Conservation (phyloP, 768 basidiomycete species). For the Lactarius evosmus region DNA sequence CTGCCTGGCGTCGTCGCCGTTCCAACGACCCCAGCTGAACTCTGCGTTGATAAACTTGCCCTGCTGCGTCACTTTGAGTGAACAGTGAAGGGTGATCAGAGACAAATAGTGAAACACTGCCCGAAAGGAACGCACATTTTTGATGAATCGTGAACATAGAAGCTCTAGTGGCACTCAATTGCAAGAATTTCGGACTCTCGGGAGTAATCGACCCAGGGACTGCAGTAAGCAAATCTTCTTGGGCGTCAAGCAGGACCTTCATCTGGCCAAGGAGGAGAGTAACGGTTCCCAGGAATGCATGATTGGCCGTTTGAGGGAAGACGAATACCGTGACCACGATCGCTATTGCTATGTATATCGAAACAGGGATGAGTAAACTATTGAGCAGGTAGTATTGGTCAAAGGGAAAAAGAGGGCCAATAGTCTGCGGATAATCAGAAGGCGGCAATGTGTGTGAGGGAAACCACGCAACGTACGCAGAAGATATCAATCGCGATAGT, state of each 20-base stretch:
- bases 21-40: slow-evolving; percentile 47
- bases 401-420: slow-evolving; percentile 51
- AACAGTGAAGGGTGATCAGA: background rate
- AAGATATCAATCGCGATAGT: slow-evolving; percentile 47
- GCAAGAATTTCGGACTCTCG: slow-evolving; percentile 29
- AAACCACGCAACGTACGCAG: slow-evolving; percentile 34
- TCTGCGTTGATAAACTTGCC: slow-evolving; percentile 41
- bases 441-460: background rate
- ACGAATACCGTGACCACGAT: slow-evolving; percentile 44
- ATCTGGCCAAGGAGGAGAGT: slow-evolving; percentile 35
- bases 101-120: background rate
- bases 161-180: slow-evolving; percentile 28
- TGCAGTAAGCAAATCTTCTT: slow-evolving; percentile 35
- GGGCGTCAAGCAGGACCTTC: slow-evolving; percentile 34
- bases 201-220: slow-evolving; percentile 29
- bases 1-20: slow-evolving; percentile 41
- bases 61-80: slow-evolving; percentile 34
- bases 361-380: slow-evolving; percentile 43
- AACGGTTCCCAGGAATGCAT: slow-evolving; percentile 37
- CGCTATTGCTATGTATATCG: slow-evolving; percentile 48
- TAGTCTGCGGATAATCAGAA: slow-evolving; percentile 32
- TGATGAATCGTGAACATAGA: slow-evolving; percentile 33
- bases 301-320: slow-evolving; percentile 53
- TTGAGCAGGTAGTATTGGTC: slow-evolving; percentile 44
- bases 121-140: slow-evolving; percentile 31